Base-by-base conservation (phyloP, 495 filamentous ascomycete genomes). In the Friedmanniomyces simplex region DNA sequence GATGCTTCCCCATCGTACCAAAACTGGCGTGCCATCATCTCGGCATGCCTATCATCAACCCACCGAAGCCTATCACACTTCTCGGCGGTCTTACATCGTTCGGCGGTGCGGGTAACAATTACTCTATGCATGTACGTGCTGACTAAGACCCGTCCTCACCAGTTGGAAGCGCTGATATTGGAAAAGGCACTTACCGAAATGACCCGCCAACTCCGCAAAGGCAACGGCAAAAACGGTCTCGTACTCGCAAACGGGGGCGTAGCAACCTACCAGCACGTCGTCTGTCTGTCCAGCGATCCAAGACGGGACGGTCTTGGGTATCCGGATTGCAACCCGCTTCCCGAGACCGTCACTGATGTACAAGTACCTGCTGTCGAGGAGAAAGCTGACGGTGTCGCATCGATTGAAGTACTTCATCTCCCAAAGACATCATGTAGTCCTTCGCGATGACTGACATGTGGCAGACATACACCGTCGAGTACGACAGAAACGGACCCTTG, bases 31-130 rank as follows among this genome's bases (percentile, higher is more conserved):
- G 73, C 45, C 63, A 73, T 13, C 77, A 82, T 66, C 69, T 82
- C 2, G 71, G 69, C 0, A 61, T 82, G 7, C 68, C 76, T 5
- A 71, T 75, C 13, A 61, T 57, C 1, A 64, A 68, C 8, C 54
- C 67, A 10, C n/a, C 69, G 4, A 76, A 74, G 58, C 77, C 76
- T 0, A 71, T 80, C 8, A 80, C 78, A 0, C 65, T 81, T 11
- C 62, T 82, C 2, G 79, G 79, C 1, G 79, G 79, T 0, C 60
- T 82, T 16, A 82, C 79, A 41, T 79, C 75, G 12, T 82, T 82
- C 54, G 79, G 79, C 4, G 79, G 79, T 0, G 78, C 79, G 21
- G 79, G 79, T 0, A 82, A 82, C 62, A 82, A 82, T 46, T 82
- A 82, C 58, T 79, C 76, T 5, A 77, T 81, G 74, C 79, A 82